These are phyloP conservation scores for Auxenochlorella protothecoides DNA, from an alignment of 139 green algal species.

Conservation along the genomic window DNA sequence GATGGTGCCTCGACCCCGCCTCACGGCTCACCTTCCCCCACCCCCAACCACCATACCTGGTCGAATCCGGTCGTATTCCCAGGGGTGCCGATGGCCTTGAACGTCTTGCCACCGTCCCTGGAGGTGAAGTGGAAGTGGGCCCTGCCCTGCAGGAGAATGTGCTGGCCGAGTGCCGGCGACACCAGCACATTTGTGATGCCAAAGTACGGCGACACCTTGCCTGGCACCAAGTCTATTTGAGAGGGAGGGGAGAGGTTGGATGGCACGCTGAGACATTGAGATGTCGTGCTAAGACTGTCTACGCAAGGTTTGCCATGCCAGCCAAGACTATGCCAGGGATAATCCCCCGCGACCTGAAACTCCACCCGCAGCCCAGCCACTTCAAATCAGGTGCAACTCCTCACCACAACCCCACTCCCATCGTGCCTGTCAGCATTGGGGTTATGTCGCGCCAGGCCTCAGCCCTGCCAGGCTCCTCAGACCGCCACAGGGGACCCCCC, in stretches of 20 bases:
- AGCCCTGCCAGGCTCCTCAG: constrained; percentile 22
- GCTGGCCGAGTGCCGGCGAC: not conserved
- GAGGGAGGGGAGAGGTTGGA: too few relatives aligned
- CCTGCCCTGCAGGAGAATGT: constrained; percentile 32
- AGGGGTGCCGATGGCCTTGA: constrained; percentile 22
- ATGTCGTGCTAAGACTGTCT: too few relatives aligned
- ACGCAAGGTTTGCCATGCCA: too few relatives aligned
- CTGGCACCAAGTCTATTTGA: too few relatives aligned
- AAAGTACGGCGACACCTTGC: too few relatives aligned
- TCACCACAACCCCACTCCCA: too few relatives aligned
- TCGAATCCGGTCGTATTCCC: constrained; percentile 16
- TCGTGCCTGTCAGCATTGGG: constrained; percentile 10
- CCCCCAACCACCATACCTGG: not conserved
- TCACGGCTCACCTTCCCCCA: not conserved
- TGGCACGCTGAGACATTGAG: too few relatives aligned
- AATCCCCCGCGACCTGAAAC: too few relatives aligned
- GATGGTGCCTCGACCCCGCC: not conserved
- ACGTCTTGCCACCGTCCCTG: constrained; percentile 29
- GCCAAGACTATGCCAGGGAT: too few relatives aligned
- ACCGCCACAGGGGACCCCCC: constrained; percentile 33
- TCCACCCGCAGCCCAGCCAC: too few relatives aligned
- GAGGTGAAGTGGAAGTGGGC: constrained; percentile 27
- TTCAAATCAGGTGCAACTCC: too few relatives aligned
- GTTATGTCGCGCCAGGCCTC: constrained; percentile 31
- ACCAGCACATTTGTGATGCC: not conserved